phyloP scores from a whole-genome alignment of 805 yeast species.

The Sugiyamaella lignohabitans region DNA sequence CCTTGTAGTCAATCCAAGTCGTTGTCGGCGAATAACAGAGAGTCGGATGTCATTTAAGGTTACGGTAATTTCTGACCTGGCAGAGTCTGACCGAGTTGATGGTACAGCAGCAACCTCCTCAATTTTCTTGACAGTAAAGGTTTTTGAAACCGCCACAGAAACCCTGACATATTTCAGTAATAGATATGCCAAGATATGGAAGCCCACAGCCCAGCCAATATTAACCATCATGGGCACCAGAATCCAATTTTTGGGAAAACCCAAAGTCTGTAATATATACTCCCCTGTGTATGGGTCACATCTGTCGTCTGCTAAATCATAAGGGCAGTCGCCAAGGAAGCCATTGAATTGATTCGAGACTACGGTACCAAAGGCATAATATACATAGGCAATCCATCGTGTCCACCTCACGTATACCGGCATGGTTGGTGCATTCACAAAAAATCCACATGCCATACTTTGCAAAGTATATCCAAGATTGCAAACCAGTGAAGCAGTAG shows the following conservation, averaged over 20 bases:
- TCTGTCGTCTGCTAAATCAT: constrained; percentile 27
- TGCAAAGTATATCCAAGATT: constrained; percentile 64
- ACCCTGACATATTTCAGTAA: constrained; percentile 44
- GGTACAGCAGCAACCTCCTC: constrained; percentile 1
- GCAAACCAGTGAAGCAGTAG: constrained; percentile 54
- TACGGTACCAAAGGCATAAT: constrained; percentile 72
- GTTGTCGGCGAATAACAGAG: constrained; percentile 16
- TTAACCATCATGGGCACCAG: constrained; percentile 56
- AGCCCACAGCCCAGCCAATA: constrained; percentile 53
- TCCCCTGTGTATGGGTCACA: constrained; percentile 51
- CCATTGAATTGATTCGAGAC: constrained; percentile 59
- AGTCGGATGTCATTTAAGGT: constrained; percentile 24
- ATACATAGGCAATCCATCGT: constrained; percentile 65
- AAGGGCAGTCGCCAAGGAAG: constrained; percentile 53
- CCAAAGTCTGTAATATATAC: constrained; percentile 48
- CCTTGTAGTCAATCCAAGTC: constrained; percentile 10
- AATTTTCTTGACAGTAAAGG: background rate
- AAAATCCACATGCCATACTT: constrained; percentile 75
- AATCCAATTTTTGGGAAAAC: constrained; percentile 59
- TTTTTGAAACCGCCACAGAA: constrained; percentile 44
- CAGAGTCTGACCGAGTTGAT: background rate
- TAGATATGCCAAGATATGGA: constrained; percentile 43
- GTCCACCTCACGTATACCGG: constrained; percentile 87
- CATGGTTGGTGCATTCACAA: constrained; percentile 62
- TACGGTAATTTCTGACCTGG: constrained; percentile 15